phyloP scores from a whole-genome alignment of 805 yeast species.

The Teunomyces kruisii region DNA sequence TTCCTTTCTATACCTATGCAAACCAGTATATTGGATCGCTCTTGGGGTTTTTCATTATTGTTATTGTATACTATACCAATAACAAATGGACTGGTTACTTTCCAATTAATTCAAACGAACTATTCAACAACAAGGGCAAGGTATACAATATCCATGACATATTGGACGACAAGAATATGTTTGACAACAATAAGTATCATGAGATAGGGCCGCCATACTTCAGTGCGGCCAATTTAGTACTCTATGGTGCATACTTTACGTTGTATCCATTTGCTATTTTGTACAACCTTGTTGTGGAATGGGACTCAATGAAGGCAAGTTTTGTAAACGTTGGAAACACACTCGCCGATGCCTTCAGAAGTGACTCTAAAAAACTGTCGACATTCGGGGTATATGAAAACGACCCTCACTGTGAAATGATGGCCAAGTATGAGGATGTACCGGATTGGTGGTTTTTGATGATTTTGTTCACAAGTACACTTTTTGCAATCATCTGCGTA shows the following conservation, averaged over 20 bases:
- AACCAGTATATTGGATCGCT: constrained; percentile 39
- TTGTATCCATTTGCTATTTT: constrained; percentile 56
- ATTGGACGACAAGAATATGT: constrained; percentile 39
- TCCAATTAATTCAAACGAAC: constrained; percentile 51
- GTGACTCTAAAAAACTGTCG: not conserved
- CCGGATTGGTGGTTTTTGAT: constrained; percentile 22
- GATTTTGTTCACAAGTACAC: constrained; percentile 16
- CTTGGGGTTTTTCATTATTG: constrained; percentile 31
- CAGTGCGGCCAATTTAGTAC: constrained; percentile 59
- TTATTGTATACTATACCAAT: constrained; percentile 45
- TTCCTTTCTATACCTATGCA: constrained; percentile 44
- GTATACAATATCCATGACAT: constrained; percentile 48
- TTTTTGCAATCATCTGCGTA: constrained; percentile 29
- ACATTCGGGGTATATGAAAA: not conserved
- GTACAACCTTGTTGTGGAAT: constrained; percentile 47
- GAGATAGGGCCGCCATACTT: constrained; percentile 67
- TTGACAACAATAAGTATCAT: constrained; percentile 49
- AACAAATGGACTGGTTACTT: constrained; percentile 49
- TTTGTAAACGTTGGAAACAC: constrained; percentile 34
- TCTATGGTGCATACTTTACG: constrained; percentile 57
- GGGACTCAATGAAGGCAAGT: constrained; percentile 41
- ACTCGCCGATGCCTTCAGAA: constrained; percentile 23
- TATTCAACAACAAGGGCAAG: constrained; percentile 53
- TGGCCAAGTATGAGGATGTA: constrained; percentile 23
- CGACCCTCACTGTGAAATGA: constrained; percentile 27